These are phyloP conservation scores for Phyllosticta ampelicida DNA, from an alignment of 2,329 filamentous ascomycete species.

Conservation along the genomic window DNA sequence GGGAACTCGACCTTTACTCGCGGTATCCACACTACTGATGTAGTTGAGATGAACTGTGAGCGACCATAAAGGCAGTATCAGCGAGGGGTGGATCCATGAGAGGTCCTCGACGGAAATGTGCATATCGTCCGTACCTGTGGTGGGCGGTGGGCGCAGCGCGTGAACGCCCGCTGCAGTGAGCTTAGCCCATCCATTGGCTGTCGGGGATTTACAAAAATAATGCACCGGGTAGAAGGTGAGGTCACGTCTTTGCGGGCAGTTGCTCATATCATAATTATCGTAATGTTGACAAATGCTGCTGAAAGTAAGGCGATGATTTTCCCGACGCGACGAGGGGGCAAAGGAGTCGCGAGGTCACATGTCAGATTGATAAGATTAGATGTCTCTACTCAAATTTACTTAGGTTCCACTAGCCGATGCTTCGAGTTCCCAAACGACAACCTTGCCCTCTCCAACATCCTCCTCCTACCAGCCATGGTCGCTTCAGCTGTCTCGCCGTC, in stretches of 20 bases:
- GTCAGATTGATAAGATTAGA: background rate
- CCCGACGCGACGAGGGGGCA: background rate
- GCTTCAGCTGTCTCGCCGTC: background rate
- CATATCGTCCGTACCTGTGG: slow-evolving; percentile 31
- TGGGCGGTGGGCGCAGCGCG: slow-evolving; percentile 35
- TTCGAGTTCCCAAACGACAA: background rate
- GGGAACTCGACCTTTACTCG: background rate
- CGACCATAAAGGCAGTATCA: background rate
- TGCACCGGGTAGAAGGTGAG: slow-evolving; percentile 44
- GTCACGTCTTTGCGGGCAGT: slow-evolving; percentile 12
- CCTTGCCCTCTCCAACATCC: background rate
- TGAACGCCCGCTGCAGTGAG: slow-evolving; percentile 47
- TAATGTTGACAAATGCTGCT: background rate
- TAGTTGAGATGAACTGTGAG: background rate
- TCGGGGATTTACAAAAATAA: slow-evolving; percentile 50
- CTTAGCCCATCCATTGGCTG: slow-evolving; percentile 53
- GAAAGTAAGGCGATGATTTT: too few relatives aligned
- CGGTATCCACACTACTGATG: background rate
- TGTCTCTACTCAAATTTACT: background rate
- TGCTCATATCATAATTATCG: slow-evolving; percentile 26
- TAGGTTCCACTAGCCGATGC: background rate
- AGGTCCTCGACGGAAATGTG: background rate
- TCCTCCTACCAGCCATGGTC: background rate
- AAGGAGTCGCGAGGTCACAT: background rate
- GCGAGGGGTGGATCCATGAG: background rate